A percentile compares a stretch with the other conserved stretches of the same genome.
phyloP scores from a whole-genome alignment of 169 alveolate species.

The Theileria annulata region DNA sequence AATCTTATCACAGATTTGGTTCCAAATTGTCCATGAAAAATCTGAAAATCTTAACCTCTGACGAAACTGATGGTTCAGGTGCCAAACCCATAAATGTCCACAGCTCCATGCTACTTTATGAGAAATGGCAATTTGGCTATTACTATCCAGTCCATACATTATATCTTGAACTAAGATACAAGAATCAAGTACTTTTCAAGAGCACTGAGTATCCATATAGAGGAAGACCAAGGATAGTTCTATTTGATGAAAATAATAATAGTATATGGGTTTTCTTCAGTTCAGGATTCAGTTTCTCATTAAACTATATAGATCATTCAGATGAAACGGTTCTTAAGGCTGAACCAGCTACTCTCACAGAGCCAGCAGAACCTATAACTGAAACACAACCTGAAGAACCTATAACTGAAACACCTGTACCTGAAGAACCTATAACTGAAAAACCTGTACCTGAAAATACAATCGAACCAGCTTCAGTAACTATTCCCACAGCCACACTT shows the following conservation, averaged over 20 bases:
- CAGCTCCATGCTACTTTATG: not conserved
- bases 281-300: not conserved
- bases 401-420: not conserved
- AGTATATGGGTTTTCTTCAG: not conserved
- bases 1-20: not conserved
- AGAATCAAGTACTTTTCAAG: not conserved
- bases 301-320: not conserved
- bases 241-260: no score
- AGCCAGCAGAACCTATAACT: not conserved
- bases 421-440: no score
- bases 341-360: not conserved
- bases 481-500: no score
- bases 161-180: not conserved
- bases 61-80: not conserved
- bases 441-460: no score
- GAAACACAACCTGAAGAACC: not conserved
- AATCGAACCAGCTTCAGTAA: no score
- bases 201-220: not conserved
- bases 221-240: not conserved
- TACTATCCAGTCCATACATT: not conserved
- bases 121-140: not conserved
- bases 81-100: not conserved
- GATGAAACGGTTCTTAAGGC: not conserved
- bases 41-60: not conserved
- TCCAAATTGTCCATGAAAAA: not conserved